Evolutionary conservation across 345 rosid species (phyloP).

Genomic region (Alliaria petiolata): DNA sequence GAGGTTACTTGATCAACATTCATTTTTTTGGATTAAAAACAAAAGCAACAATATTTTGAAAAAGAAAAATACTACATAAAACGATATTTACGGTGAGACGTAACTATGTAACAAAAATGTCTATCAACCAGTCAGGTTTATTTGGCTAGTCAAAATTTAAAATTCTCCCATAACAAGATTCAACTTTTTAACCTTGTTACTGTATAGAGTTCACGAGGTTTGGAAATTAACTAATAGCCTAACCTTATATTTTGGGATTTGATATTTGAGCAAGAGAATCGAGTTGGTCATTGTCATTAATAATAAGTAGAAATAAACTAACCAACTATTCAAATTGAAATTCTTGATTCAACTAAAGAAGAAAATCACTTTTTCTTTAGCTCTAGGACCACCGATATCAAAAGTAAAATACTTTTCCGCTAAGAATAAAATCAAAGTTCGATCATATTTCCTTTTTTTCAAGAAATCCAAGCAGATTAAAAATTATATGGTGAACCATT

Average conservation of each 20-base stretch:
- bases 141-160: background rate
- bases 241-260: background rate
- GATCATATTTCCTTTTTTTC: background rate
- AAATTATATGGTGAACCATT: background rate
- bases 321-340: background rate
- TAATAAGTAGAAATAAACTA: background rate
- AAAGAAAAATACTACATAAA: background rate
- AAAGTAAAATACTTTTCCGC: background rate
- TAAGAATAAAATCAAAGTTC: constrained; percentile 1
- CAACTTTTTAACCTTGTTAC: background rate
- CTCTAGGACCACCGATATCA: background rate
- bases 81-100: background rate
- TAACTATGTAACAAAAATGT: background rate
- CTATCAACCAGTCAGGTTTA: background rate
- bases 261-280: background rate
- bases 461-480: background rate
- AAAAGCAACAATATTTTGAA: background rate
- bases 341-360: background rate
- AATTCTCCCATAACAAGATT: background rate
- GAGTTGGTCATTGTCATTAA: background rate
- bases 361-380: background rate
- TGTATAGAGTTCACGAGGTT: background rate
- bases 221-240: too few species aligned
- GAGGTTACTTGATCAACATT: background rate
- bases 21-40: background rate